These are phyloP conservation scores for Escovopsis sp. DNA, from an alignment of 2,329 filamentous ascomycete species.

Conservation along the genomic window DNA sequence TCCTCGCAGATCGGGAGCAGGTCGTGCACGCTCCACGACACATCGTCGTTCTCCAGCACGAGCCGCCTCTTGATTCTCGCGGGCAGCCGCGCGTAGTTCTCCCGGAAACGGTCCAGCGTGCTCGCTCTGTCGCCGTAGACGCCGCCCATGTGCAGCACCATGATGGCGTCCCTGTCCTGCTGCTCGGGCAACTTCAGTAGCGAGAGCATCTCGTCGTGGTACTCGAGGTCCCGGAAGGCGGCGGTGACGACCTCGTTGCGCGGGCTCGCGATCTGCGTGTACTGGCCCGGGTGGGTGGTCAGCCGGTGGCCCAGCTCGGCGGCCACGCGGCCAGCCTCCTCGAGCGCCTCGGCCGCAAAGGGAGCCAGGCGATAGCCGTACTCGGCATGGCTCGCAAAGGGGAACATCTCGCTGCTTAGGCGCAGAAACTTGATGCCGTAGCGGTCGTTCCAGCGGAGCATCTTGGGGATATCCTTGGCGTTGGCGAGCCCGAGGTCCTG, in stretches of 20 bases:
- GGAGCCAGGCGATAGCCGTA: slow-evolving; percentile 75
- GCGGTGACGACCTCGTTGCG: slow-evolving; percentile 60
- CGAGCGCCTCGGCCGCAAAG: slow-evolving; percentile 66
- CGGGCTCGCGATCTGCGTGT: slow-evolving; percentile 80
- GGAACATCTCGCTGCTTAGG: slow-evolving; percentile 91
- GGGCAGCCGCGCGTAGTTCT: slow-evolving; percentile 54
- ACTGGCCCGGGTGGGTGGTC: slow-evolving; percentile 84
- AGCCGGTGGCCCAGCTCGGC: slow-evolving; percentile 68
- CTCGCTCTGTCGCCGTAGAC: slow-evolving; percentile 74
- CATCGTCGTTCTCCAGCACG: slow-evolving; percentile 89
- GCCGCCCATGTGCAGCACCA: slow-evolving; percentile 90
- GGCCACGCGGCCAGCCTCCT: slow-evolving; percentile 60
- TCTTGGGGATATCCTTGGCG: slow-evolving; percentile 66
- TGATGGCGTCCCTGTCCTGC: slow-evolving; percentile 70
- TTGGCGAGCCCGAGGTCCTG: slow-evolving; percentile 69
- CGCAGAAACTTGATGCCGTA: slow-evolving; percentile 89
- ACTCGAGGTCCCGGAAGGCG: slow-evolving; percentile 68
- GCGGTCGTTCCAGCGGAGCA: slow-evolving; percentile 81
- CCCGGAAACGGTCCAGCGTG: slow-evolving; percentile 61
- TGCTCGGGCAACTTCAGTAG: slow-evolving; percentile 65
- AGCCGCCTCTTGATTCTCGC: slow-evolving; percentile 61
- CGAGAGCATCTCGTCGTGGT: slow-evolving; percentile 72
- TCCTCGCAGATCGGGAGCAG: slow-evolving; percentile 81
- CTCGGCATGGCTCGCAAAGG: slow-evolving; percentile 77
- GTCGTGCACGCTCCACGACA: slow-evolving; percentile 85